Conservation (phyloP, 192 early-diverging fungal species). For the Obelidium mucronatum region DNA sequence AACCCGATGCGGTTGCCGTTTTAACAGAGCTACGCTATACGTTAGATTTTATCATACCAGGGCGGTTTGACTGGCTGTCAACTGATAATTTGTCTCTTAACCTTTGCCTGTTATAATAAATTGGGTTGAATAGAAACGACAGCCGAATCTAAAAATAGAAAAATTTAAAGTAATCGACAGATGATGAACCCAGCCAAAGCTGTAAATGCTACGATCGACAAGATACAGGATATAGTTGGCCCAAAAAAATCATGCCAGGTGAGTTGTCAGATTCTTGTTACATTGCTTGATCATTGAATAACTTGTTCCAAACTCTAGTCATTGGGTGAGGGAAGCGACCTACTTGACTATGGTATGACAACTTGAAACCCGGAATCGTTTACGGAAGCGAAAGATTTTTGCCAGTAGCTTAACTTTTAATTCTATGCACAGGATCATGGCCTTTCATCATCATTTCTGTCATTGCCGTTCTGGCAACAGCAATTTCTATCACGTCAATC, state of each 20-base stretch:
- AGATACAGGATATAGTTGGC: background rate
- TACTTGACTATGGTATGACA: background rate
- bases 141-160: too few relatives aligned
- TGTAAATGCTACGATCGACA: background rate
- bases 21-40: background rate
- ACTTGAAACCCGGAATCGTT: background rate
- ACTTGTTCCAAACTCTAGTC: too few relatives aligned
- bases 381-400: background rate
- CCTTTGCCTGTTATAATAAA: background rate
- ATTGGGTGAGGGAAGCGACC: too few relatives aligned
- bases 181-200: too few relatives aligned
- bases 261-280: too few relatives aligned
- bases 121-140: too few relatives aligned
- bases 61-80: background rate
- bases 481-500: background rate
- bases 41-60: background rate
- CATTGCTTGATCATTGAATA: too few relatives aligned
- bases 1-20: background rate
- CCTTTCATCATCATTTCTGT: background rate
- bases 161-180: too few relatives aligned
- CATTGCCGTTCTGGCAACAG: background rate
- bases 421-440: too few relatives aligned
- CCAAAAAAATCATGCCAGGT: background rate
- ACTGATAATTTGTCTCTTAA: background rate
- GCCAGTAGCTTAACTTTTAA: background rate